Percentiles rank a stretch among this genome's conserved stretches.
phyloP scores from a whole-genome alignment of 73 alveolate genomes.

The Effrenium voratum region DNA sequence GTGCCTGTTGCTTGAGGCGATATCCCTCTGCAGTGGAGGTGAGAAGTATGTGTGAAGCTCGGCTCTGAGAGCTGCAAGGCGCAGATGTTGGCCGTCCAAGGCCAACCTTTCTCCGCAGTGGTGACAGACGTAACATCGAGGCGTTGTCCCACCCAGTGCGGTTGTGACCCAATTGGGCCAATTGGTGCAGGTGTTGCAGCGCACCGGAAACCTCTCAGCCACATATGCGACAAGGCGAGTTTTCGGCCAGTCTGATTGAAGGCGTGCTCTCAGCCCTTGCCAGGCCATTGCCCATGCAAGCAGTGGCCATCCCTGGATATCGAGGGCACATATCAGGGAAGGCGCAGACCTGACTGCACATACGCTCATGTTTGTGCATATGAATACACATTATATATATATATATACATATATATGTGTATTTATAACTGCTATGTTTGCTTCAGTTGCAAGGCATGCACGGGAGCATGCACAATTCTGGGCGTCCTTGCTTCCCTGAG shows the following conservation, averaged over 20 bases:
- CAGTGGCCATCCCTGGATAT: conserved; percentile 72
- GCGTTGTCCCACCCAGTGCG: not conserved
- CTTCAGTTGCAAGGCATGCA: not conserved
- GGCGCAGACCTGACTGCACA: not conserved
- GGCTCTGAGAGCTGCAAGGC: not conserved
- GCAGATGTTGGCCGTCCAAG: not conserved
- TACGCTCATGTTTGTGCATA: no score
- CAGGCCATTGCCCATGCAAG: conserved; percentile 84
- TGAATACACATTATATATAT: no score
- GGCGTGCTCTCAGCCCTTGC: not conserved
- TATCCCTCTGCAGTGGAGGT: conserved; percentile 32
- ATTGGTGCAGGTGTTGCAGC: not conserved
- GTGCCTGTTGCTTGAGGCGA: not conserved
- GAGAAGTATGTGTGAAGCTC: not conserved
- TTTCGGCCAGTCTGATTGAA: no score
- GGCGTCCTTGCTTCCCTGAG: not conserved
- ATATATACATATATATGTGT: no score
- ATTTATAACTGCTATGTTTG: no score
- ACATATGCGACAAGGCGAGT: not conserved
- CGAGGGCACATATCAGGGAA: conserved; percentile 81
- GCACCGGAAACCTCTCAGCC: not conserved
- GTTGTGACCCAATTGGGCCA: not conserved
- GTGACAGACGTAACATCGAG: conserved; percentile 62
- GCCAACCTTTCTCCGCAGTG: conserved; percentile 79
- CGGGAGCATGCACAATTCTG: not conserved